Conservation (phyloP, 208 protist genomes). For the Naegleria gruberi region DNA sequence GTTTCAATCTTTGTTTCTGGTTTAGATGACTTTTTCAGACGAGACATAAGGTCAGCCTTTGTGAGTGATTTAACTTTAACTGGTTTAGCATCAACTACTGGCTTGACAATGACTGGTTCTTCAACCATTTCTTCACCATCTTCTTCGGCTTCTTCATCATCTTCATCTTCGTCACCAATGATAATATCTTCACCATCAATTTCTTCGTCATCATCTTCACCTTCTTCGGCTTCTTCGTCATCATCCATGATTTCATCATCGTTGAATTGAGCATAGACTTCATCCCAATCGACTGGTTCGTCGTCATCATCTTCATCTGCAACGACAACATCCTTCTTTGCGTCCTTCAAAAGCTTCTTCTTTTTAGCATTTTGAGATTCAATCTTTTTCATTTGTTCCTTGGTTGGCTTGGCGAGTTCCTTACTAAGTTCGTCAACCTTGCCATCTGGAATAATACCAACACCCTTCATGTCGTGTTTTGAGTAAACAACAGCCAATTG, state of each 20-base stretch:
- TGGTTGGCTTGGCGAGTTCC: slow-evolving; percentile 22
- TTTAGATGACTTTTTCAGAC: background rate
- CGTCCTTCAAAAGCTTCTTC: slow-evolving; percentile 10
- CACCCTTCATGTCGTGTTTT: slow-evolving; percentile 21
- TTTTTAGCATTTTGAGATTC: background rate
- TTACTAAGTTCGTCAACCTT: slow-evolving; percentile 3
- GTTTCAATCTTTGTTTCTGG: background rate
- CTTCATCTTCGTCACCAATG: background rate
- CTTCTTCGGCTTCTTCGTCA: slow-evolving; percentile 33
- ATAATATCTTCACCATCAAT: background rate
- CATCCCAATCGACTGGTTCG: slow-evolving; percentile 31
- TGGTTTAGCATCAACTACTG: background rate
- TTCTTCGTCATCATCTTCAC: slow-evolving; percentile 26
- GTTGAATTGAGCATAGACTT: slow-evolving; percentile 34
- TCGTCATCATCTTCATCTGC: slow-evolving; percentile 30
- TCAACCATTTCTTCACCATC: background rate
- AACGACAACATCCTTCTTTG: slow-evolving; percentile 18
- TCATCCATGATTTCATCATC: slow-evolving; percentile 19
- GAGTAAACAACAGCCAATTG: background rate
- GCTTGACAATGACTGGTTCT: background rate
- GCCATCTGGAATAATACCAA: slow-evolving; percentile 8
- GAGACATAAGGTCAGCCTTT: background rate
- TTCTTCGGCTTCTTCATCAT: background rate
- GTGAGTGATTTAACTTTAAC: background rate
- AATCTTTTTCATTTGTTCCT: slow-evolving; percentile 32